These are phyloP conservation scores for Chytriomyces sp. DNA, from an alignment of 192 early-diverging fungal species.

Conservation along the genomic window DNA sequence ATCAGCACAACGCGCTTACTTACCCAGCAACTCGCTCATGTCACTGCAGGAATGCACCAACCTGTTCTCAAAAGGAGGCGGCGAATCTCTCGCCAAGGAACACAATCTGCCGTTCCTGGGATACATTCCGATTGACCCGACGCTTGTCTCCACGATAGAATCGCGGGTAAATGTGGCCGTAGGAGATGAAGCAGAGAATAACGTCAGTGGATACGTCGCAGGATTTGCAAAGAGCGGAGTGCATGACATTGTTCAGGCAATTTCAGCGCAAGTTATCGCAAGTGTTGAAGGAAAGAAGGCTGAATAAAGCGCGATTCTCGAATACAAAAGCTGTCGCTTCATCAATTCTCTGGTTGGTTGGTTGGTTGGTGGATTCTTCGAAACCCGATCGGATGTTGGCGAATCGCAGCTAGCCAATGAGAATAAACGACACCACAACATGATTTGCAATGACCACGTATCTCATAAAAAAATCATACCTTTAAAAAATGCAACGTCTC, in stretches of 20 bases:
- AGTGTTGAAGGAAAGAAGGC: neutral
- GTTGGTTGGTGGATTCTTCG: too few species aligned
- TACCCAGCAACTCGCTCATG: neutral
- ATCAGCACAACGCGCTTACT: constrained; percentile 8
- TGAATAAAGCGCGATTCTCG: neutral
- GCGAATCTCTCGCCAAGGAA: constrained; percentile 51
- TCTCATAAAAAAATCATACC: too few species aligned
- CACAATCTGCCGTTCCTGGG: constrained; percentile 51
- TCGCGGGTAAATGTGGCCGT: constrained; percentile 32
- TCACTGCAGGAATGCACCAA: constrained; percentile 52
- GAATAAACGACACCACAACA: neutral
- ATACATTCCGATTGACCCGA: constrained; percentile 57
- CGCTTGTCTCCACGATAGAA: constrained; percentile 53
- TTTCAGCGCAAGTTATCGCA: neutral
- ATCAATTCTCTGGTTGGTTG: too few species aligned
- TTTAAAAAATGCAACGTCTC: too few species aligned
- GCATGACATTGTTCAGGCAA: constrained; percentile 2
- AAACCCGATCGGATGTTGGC: too few species aligned
- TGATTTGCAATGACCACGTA: neutral
- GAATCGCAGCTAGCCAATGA: too few species aligned
- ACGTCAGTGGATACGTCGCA: constrained; percentile 25
- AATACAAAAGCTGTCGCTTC: too few species aligned
- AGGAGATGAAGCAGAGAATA: neutral
- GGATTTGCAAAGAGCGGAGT: constrained; percentile 21
- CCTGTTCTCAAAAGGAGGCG: constrained; percentile 59